Base-by-base conservation (phyloP, 164 flowering plant genomes). In the Protea cynaroides region DNA sequence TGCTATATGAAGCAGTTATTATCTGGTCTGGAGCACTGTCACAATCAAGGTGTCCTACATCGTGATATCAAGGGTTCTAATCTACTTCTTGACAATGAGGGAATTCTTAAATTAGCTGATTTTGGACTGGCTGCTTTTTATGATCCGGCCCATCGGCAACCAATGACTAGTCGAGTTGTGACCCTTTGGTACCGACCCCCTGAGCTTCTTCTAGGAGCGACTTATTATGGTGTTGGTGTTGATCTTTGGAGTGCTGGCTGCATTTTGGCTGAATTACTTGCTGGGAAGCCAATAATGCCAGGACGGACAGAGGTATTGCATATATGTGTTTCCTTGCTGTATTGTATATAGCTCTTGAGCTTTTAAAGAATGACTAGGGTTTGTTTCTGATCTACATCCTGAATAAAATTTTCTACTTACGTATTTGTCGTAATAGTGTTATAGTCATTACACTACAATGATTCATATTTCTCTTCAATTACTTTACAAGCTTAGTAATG, bases 191-290 rank as follows among this genome's bases (percentile, higher is more conserved):
- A 93, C 66, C 97, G 98, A 10, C 92, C 98, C 11, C 98, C 98
- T 6, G 98, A 93, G 68, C 92, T 93, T 56, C 87, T 93, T 64
- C 81, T 93, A 61, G 98, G 98, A 49, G 96, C 96, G 17, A 88
- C 96, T 56, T 68, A 74, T 64, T 93, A 93, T 73, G 85, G 87
- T 64, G 82, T 82, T 59, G 90, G 92, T 60, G 90, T 93, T 64
- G 98, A 93, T 75, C 88, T 93, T 21, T 93, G 98, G 98, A 93
- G 98, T 74, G 96, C 97, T 67, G 98, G 97, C 59, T 93, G 98
- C 78, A 88, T 93, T 78, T 76, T 93, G 76, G 96, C 92, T 2
- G 98, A 93, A 82, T 73, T 93, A 55, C 84, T 93, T 55, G 85
- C 89, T 63, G 96, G 96, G 72, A 93, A 84, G 74, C 94, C 97